Base-by-base conservation (phyloP, 768 basidiomycete genomes). In the Serendipita sp. region DNA sequence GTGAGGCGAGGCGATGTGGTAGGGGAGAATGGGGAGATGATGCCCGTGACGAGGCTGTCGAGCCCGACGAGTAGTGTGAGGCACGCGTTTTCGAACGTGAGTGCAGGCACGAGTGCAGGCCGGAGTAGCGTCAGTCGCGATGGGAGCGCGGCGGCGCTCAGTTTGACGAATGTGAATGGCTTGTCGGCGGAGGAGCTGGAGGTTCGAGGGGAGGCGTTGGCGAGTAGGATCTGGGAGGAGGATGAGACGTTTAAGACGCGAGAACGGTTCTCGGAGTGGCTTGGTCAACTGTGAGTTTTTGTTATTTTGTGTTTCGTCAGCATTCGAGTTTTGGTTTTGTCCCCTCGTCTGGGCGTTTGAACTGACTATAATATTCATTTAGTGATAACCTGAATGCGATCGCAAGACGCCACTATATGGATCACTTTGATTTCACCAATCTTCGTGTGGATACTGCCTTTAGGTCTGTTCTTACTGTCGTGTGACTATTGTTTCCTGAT, bases 211-310 rank as follows among this genome's bases (percentile, higher is more conserved):
- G 82, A 82, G 68, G 84, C 84, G 60, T 72, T 90, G 45, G 93
- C 94, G 0, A 73, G 77, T 38, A 81, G 83, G 62, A 94, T 89
- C 72, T 90, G 89, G 81, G 79, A 81, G 33, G 91, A 93, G 67
- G 91, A 98, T 68, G 87, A 87, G 67, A 79, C 78, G 16, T 94
- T 93, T 70, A 71, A 94, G 68, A 77, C 82, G 14, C 85, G 85
- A 69, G 92, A 94, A 68, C 95, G 94, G 75, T 90, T 97, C 68
- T 93, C 95, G 0, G 92, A 96, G 72, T 99, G 90, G 85, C 78
- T 99, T 42, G 96, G 96, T 68, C 86, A 90, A 71, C 75, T 81
- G 93, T 97, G 67, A 75, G 94, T 86, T 5, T 48, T 33, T 11
- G 9, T 60, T 61, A 5, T 28, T 9, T n/a, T 43, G 44, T 51